A percentile compares a stretch with the other conserved stretches of the same genome.
phyloP scores from a whole-genome alignment of 148 eudicot genomes.

The Simmondsia chinensis region DNA sequence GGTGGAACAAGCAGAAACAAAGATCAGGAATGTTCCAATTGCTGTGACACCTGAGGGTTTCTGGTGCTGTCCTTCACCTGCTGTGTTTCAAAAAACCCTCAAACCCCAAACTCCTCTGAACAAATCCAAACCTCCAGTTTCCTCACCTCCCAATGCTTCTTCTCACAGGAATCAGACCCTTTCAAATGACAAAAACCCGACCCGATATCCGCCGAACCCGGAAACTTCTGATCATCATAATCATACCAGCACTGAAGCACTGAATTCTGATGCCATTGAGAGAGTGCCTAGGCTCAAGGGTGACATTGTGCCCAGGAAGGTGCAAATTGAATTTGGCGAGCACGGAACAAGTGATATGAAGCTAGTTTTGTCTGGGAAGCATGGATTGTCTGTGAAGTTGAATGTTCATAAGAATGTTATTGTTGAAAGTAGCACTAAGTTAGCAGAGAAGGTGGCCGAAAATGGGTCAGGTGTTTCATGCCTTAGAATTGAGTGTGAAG shows the following conservation, averaged over 20 bases:
- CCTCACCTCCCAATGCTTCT: conserved; percentile 19
- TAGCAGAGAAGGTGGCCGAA: conserved; percentile 41
- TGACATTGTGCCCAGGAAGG: conserved; percentile 63
- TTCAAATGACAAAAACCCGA: conserved; percentile 26
- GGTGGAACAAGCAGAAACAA: conserved; percentile 45
- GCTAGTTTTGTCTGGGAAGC: conserved; percentile 60
- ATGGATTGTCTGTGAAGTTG: conserved; percentile 75
- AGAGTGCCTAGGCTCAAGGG: conserved; percentile 24
- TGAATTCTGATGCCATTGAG: conserved; percentile 22
- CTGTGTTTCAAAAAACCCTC: conserved; percentile 50
- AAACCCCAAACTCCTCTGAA: conserved; percentile 43
- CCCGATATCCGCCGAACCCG: conserved; percentile 16
- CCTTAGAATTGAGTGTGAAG: conserved; percentile 72
- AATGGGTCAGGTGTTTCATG: conserved; percentile 27
- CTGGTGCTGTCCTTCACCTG: conserved; percentile 94
- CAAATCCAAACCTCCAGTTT: conserved; percentile 35
- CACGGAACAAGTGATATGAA: conserved; percentile 71
- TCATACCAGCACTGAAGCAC: conserved; percentile 13
- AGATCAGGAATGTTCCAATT: conserved; percentile 74
- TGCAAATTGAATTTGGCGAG: conserved; percentile 86
- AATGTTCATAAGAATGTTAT: conserved; percentile 64
- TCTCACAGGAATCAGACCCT: conserved; percentile 31
- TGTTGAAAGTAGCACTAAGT: conserved; percentile 42
- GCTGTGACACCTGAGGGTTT: conserved; percentile 95
- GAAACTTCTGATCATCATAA: conserved; percentile 27